These are phyloP conservation scores for Hypoxylon lenormandii DNA, from an alignment of 495 filamentous ascomycete species.

Conservation along the genomic window DNA sequence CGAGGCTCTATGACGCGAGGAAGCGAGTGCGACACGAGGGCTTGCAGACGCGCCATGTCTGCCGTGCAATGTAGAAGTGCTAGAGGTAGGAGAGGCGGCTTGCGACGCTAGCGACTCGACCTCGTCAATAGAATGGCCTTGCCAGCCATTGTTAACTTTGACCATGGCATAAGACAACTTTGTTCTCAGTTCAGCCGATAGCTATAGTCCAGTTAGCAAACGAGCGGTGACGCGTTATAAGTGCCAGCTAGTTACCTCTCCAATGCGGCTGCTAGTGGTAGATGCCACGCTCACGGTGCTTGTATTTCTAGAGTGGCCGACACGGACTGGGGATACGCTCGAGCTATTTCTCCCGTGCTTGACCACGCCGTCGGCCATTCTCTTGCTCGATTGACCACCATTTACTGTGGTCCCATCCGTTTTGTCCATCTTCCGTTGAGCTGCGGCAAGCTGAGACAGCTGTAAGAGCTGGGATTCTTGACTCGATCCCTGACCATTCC, in stretches of 20 bases:
- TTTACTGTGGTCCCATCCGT: slow-evolving; percentile 34
- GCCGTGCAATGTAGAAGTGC: slow-evolving; percentile 64
- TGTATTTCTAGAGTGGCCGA: slow-evolving; percentile 74
- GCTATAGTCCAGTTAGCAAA: slow-evolving; percentile 59
- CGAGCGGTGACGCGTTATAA: slow-evolving; percentile 6
- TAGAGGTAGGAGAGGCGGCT: slow-evolving; percentile 68
- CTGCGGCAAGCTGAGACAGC: slow-evolving; percentile 66
- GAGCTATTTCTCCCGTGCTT: slow-evolving; percentile 62
- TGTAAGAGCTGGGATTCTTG: slow-evolving; percentile 65
- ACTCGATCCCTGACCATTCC: slow-evolving; percentile 55
- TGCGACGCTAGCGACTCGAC: slow-evolving; percentile 76
- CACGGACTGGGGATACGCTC: slow-evolving; percentile 54
- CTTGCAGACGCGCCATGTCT: slow-evolving; percentile 62
- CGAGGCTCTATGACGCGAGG: slow-evolving; percentile 50
- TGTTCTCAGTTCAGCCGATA: slow-evolving; percentile 79
- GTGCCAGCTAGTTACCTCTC: slow-evolving; percentile 70
- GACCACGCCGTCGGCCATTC: slow-evolving; percentile 73
- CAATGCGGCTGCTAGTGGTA: slow-evolving; percentile 71
- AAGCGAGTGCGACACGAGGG: slow-evolving; percentile 53
- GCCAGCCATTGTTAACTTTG: slow-evolving; percentile 88
- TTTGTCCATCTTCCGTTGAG: slow-evolving; percentile 61
- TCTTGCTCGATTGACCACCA: slow-evolving; percentile 63
- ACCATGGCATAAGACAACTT: slow-evolving; percentile 89
- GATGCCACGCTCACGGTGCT: slow-evolving; percentile 70
- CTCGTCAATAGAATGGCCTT: slow-evolving; percentile 74